phyloP scores from a whole-genome alignment of 371 early-diverging fungal genomes.

The Thermomucor indicae-seudaticae region DNA sequence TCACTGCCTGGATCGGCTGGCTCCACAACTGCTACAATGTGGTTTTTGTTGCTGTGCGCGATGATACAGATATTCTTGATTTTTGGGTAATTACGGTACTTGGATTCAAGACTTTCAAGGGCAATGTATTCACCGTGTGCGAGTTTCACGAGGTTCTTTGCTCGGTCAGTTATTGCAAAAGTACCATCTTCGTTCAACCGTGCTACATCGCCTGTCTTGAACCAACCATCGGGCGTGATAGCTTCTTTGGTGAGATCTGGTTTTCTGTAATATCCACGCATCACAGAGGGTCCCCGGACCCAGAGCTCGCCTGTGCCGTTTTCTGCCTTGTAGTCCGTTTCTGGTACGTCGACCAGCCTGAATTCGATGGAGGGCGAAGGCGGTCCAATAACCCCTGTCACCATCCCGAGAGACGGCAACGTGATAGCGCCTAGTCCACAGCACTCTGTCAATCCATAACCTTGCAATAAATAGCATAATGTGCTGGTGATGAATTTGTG shows the following conservation, averaged over 20 bases:
- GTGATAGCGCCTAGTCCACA: slow-evolving; percentile 53
- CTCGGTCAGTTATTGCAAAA: slow-evolving; percentile 72
- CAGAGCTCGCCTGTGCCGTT: slow-evolving; percentile 80
- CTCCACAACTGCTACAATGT: slow-evolving; percentile 67
- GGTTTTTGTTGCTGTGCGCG: slow-evolving; percentile 66
- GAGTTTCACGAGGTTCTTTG: slow-evolving; percentile 88
- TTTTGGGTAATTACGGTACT: slow-evolving; percentile 64
- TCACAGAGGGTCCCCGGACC: slow-evolving; percentile 87
- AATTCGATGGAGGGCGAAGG: slow-evolving; percentile 74
- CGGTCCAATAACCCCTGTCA: slow-evolving; percentile 66
- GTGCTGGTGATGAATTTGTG: slow-evolving; percentile 79
- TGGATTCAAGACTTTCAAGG: slow-evolving; percentile 90
- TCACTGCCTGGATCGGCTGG: slow-evolving; percentile 41
- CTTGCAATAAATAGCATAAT: slow-evolving; percentile 74
- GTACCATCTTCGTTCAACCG: slow-evolving; percentile 69
- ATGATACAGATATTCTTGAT: slow-evolving; percentile 81
- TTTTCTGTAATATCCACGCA: slow-evolving; percentile 86
- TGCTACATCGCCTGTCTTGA: slow-evolving; percentile 96
- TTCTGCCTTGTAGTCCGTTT: slow-evolving; percentile 70
- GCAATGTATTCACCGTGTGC: slow-evolving; percentile 94
- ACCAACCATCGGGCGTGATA: slow-evolving; percentile 85
- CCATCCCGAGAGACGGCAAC: slow-evolving; percentile 34
- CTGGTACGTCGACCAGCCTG: slow-evolving; percentile 81
- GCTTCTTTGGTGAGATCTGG: slow-evolving; percentile 74
- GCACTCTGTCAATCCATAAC: slow-evolving; percentile 65